phyloP scores from a whole-genome alignment of 768 basidiomycete genomes.

The Calocybe cyanea region DNA sequence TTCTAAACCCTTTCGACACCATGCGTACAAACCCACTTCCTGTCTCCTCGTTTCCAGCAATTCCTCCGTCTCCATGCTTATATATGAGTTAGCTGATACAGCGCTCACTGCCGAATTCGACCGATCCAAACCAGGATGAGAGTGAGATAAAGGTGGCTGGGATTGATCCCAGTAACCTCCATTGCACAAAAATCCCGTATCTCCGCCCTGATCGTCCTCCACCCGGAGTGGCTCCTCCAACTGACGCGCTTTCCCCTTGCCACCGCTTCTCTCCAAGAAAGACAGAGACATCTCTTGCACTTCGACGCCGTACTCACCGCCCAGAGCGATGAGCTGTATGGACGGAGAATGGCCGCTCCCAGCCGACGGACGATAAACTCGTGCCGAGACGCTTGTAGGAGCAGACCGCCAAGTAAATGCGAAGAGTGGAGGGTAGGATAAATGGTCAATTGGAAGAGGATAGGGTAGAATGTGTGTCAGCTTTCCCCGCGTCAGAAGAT shows the following conservation, averaged over 20 bases:
- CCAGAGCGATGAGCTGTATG: constrained; percentile 66
- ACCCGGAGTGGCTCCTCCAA: constrained; percentile 47
- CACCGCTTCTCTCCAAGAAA: constrained; percentile 52
- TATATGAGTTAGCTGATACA: constrained; percentile 40
- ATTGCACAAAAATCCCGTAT: constrained; percentile 50
- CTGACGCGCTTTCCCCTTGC: constrained; percentile 34
- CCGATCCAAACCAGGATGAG: constrained; percentile 31
- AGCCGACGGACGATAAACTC: constrained; percentile 39
- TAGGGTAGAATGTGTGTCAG: constrained; percentile 64
- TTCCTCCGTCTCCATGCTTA: constrained; percentile 53
- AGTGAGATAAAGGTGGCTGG: constrained; percentile 29
- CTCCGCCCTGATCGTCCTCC: constrained; percentile 64
- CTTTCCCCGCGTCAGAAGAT: constrained; percentile 67
- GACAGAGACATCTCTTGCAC: constrained; percentile 62
- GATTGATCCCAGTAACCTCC: constrained; percentile 52
- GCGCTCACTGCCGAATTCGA: constrained; percentile 40
- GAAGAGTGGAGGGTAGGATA: constrained; percentile 46
- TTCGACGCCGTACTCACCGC: constrained; percentile 67
- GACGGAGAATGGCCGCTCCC: constrained; percentile 32
- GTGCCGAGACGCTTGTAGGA: constrained; percentile 51
- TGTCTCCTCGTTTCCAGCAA: constrained; percentile 38
- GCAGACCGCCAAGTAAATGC: constrained; percentile 53
- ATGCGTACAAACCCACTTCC: constrained; percentile 73
- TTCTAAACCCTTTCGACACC: constrained; percentile 67
- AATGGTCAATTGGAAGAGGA: constrained; percentile 57